Conservation (phyloP, 768 basidiomycete genomes). For the Mrakia gelida region DNA sequence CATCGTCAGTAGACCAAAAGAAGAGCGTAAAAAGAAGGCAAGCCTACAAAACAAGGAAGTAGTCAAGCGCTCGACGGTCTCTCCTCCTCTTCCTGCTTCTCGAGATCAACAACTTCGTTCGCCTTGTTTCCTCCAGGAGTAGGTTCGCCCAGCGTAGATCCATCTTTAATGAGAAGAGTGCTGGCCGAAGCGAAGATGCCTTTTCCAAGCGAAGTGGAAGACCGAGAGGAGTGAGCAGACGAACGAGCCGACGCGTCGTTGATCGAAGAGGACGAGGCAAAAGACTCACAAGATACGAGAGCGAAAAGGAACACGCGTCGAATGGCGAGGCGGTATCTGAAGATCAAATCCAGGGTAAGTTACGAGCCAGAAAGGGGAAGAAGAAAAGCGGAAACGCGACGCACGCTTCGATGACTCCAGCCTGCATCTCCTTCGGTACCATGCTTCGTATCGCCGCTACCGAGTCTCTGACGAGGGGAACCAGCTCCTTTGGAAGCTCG, state of each 20-base stretch:
- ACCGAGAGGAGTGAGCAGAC: not conserved
- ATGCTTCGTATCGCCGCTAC: constrained; percentile 10
- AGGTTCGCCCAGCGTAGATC: not conserved
- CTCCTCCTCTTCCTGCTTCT: no score
- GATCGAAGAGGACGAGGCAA: not conserved
- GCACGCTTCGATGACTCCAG: constrained; percentile 17
- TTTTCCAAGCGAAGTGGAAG: not conserved
- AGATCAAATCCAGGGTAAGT: no score
- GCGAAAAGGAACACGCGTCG: constrained; percentile 16
- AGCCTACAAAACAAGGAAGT: no score
- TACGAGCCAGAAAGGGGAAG: no score
- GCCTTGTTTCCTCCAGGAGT: no score
- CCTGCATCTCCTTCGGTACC: constrained; percentile 11
- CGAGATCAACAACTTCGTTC: no score
- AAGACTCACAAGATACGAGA: not conserved
- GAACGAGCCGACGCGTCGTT: not conserved
- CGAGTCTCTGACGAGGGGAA: constrained; percentile 22
- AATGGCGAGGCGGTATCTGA: constrained; percentile 14
- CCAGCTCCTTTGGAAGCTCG: not conserved
- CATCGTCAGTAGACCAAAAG: no score
- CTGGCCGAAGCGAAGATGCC: not conserved
- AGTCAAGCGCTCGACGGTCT: no score
- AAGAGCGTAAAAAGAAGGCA: no score
- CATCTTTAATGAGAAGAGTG: constrained; percentile 8
- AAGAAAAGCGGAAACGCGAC: no score